These are phyloP conservation scores for Arthrobotrys iridis DNA, from an alignment of 2,329 filamentous ascomycete species.

Conservation along the genomic window DNA sequence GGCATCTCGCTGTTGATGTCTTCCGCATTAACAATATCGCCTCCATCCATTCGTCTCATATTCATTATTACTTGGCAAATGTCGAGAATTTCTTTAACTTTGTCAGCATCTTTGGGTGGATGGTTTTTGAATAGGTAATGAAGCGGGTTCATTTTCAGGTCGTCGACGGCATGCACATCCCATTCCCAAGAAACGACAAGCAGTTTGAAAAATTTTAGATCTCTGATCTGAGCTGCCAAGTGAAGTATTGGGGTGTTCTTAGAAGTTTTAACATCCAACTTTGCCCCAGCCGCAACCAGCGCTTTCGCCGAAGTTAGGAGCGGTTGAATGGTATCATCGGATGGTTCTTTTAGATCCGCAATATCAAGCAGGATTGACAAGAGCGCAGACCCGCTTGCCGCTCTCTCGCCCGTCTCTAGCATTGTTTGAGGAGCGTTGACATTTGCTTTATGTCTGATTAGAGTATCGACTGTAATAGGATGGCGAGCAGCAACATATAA, in stretches of 20 bases:
- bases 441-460: conserved; percentile 13
- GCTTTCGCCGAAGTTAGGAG: background rate
- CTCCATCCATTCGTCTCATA: conserved; percentile 13
- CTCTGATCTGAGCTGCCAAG: conserved; percentile 15
- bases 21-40: conserved; percentile 21
- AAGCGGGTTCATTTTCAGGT: background rate
- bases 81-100: background rate
- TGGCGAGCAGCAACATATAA: background rate
- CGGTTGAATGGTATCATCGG: background rate
- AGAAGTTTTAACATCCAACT: background rate
- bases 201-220: conserved; percentile 35
- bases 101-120: background rate
- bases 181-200: conserved; percentile 27
- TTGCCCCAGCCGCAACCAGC: conserved; percentile 18
- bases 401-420: no score
- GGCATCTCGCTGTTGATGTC: conserved; percentile 2
- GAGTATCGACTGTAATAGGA: background rate
- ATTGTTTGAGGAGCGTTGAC: background rate
- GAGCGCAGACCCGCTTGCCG: background rate
- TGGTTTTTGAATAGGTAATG: conserved; percentile 13
- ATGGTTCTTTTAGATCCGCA: background rate
- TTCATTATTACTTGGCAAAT: conserved; percentile 32
- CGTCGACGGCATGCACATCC: conserved; percentile 13
- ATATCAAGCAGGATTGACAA: conserved; percentile 13
- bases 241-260: background rate